Evolutionary conservation across 257 asterid species (phyloP).

Genomic region (Solanum rostratum): DNA sequence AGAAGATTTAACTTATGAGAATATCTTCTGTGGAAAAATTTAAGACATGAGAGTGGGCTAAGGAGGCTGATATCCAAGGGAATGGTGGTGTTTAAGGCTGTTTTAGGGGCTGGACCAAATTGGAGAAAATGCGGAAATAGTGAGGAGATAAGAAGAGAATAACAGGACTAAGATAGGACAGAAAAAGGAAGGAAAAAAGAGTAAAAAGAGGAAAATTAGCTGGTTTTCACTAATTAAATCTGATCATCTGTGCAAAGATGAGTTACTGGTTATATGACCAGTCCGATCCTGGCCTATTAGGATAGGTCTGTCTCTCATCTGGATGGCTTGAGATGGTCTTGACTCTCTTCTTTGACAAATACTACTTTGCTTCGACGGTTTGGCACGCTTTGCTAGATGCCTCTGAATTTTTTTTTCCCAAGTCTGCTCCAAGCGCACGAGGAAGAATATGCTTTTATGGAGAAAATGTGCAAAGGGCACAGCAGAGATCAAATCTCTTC

Average conservation of each 20-base stretch:
- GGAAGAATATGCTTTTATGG: background rate
- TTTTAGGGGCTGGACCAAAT: background rate
- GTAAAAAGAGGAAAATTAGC: background rate
- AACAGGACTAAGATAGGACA: background rate
- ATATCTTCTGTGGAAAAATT: background rate
- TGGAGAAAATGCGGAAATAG: background rate
- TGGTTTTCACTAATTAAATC: background rate
- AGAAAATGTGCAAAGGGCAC: background rate
- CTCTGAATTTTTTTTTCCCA: background rate
- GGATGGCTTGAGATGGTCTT: background rate
- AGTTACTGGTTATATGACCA: background rate
- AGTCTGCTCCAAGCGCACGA: background rate
- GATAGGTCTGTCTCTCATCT: background rate
- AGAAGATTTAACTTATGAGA: background rate
- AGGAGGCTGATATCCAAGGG: background rate
- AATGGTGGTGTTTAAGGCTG: background rate
- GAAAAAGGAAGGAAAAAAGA: background rate
- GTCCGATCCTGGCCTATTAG: background rate
- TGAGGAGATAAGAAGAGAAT: background rate
- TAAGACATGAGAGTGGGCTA: background rate
- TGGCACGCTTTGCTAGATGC: background rate
- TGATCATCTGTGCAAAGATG: background rate
- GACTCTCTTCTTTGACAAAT: background rate
- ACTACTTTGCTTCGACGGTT: background rate
- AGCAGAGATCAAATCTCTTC: background rate